Conservation (phyloP, 2,329 filamentous ascomycete species). For the Ophiognomonia clavigignenti-juglandacearum region DNA sequence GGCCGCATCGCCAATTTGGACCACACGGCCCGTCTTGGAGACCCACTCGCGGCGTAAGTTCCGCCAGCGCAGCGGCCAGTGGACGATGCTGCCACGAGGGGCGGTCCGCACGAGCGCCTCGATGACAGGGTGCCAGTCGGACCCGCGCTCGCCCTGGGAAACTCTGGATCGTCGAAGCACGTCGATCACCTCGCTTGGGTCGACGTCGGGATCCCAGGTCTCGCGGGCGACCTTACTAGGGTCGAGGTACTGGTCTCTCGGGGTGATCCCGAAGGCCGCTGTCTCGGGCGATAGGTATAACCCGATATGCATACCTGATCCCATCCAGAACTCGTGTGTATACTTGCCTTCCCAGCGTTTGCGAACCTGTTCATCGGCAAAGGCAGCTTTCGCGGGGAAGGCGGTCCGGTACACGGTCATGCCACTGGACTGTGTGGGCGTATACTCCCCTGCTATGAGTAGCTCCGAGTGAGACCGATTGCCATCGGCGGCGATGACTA, state of each 20-base stretch:
- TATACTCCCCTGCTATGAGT: neutral
- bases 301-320: constrained; percentile 2
- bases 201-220: constrained; percentile 2
- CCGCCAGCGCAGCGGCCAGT: constrained; percentile 37
- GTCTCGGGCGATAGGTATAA: neutral
- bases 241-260: neutral
- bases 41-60: constrained; percentile 29
- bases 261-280: neutral
- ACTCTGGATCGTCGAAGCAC: no score
- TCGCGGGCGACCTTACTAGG: neutral
- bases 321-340: constrained; percentile 1
- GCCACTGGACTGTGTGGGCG: neutral
- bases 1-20: constrained; percentile 32
- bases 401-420: neutral
- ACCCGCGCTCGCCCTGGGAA: neutral
- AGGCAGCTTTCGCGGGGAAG: neutral
- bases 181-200: constrained; percentile 1
- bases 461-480: neutral
- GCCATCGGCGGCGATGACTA: neutral
- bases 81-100: constrained; percentile 25
- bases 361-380: neutral
- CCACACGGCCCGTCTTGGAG: constrained; percentile 24
- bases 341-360: neutral
- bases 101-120: constrained; percentile 18
- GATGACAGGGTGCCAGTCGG: constrained; percentile 14